Evolutionary conservation across 768 basidiomycete genomes (phyloP).

Genomic region (Xerocomus spinulosus): DNA sequence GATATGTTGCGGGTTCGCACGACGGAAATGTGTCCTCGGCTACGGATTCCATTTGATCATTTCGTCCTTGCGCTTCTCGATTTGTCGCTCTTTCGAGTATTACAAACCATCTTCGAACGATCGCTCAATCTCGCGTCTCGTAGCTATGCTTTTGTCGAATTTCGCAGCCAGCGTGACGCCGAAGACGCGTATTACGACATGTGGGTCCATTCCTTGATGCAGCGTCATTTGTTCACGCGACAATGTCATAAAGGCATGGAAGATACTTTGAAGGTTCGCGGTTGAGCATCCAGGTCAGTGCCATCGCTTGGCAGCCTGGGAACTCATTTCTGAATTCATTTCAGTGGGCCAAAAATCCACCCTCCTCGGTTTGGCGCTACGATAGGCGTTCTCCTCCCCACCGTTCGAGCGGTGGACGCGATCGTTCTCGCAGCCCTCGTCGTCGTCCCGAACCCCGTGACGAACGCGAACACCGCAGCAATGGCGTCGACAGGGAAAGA

Average conservation of each 20-base stretch:
- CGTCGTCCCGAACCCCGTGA: conserved; percentile 38
- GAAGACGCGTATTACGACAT: conserved; percentile 84
- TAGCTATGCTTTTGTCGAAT: conserved; percentile 87
- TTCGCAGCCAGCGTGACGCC: conserved; percentile 70
- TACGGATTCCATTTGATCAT: conserved; percentile 24
- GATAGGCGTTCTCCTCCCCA: conserved; percentile 51
- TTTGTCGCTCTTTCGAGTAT: conserved; percentile 35
- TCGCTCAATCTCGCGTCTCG: conserved; percentile 58
- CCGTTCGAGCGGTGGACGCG: conserved; percentile 37
- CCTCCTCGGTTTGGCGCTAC: conserved; percentile 78
- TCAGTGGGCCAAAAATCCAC: conserved; percentile 81
- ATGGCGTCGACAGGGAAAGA: conserved; percentile 35
- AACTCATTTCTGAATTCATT: neutral
- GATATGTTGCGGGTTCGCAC: conserved; percentile 25
- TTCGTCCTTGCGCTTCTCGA: conserved; percentile 25
- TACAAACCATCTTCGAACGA: conserved; percentile 33
- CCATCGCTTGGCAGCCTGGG: neutral
- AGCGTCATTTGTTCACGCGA: conserved; percentile 6
- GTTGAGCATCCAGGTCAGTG: conserved; percentile 65
- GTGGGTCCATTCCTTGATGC: conserved; percentile 39
- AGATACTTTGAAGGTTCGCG: conserved; percentile 69
- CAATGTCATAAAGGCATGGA: conserved; percentile 54
- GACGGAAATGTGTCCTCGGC: conserved; percentile 28
- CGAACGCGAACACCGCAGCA: conserved; percentile 37
- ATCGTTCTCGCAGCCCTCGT: conserved; percentile 53